phyloP scores from a whole-genome alignment of 2,329 filamentous ascomycete genomes.

The Colletotrichum siamense region DNA sequence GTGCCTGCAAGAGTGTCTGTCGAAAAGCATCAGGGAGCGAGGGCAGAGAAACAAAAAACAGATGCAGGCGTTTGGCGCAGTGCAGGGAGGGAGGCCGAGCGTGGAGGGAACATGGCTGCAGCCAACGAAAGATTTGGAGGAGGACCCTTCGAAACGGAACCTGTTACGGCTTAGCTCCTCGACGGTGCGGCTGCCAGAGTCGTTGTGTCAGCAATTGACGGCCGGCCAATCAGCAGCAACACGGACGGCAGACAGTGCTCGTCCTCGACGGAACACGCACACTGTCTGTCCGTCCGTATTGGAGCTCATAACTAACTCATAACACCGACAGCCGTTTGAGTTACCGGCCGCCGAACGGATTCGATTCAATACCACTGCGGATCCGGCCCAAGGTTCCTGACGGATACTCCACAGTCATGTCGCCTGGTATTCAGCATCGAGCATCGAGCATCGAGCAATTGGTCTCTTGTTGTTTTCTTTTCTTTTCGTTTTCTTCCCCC shows the following conservation, averaged over 20 bases:
- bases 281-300: not conserved
- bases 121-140: not conserved
- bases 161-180: not conserved
- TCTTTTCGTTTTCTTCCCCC: not conserved
- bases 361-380: not conserved
- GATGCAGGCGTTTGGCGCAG: not conserved
- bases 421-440: not conserved
- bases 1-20: not conserved
- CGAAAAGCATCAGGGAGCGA: not conserved
- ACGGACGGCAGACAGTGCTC: not conserved
- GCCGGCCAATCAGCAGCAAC: not conserved
- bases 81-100: not conserved
- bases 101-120: not conserved
- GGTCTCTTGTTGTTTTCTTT: not conserved
- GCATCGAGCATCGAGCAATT: not conserved
- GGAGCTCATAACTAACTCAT: not conserved
- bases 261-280: not conserved
- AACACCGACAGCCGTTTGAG: not conserved
- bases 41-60: not conserved
- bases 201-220: not conserved
- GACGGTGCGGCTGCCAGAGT: not conserved
- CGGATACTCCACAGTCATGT: not conserved
- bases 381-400: not conserved
- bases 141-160: not conserved
- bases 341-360: not conserved